Conservation (phyloP, 768 basidiomycete species). For the Podaxis sp. region DNA sequence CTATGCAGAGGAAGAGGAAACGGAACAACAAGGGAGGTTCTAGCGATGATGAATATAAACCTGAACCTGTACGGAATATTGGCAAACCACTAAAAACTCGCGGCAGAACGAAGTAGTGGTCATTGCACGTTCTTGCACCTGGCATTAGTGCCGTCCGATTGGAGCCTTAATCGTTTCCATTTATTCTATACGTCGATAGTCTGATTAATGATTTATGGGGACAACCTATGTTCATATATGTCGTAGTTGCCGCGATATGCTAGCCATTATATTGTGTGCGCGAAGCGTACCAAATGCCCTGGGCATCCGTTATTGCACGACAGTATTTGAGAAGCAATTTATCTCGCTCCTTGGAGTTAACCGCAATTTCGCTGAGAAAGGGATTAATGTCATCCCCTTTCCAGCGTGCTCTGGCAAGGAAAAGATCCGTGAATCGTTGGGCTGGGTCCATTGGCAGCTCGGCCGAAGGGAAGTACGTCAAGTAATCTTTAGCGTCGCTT, state of each 20-base stretch:
- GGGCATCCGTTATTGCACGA: slow-evolving; percentile 63
- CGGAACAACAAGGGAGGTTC: slow-evolving; percentile 29
- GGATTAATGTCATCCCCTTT: slow-evolving; percentile 73
- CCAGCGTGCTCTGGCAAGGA: slow-evolving; percentile 77
- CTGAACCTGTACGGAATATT: slow-evolving; percentile 36
- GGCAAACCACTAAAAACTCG: slow-evolving; percentile 37
- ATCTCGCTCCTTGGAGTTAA: slow-evolving; percentile 85
- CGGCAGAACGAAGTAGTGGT: slow-evolving; percentile 26
- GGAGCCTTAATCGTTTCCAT: not conserved
- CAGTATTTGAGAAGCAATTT: slow-evolving; percentile 85
- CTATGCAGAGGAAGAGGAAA: slow-evolving; percentile 19
- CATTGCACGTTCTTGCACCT: not conserved
- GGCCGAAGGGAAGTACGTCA: slow-evolving; percentile 76
- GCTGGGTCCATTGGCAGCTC: slow-evolving; percentile 73
- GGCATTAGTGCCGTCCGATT: not conserved
- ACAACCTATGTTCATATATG: not conserved
- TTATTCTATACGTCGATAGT: not conserved
- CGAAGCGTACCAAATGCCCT: slow-evolving; percentile 73
- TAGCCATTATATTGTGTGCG: slow-evolving; percentile 56
- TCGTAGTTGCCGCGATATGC: not conserved
- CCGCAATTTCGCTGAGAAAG: slow-evolving; percentile 77
- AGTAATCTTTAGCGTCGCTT: slow-evolving; percentile 25
- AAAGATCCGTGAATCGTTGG: slow-evolving; percentile 83
- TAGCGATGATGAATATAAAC: slow-evolving; percentile 45
- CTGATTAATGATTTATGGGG: not conserved